phyloP scores from a whole-genome alignment of 345 rosid species.

The Eucalyptus decipiens region DNA sequence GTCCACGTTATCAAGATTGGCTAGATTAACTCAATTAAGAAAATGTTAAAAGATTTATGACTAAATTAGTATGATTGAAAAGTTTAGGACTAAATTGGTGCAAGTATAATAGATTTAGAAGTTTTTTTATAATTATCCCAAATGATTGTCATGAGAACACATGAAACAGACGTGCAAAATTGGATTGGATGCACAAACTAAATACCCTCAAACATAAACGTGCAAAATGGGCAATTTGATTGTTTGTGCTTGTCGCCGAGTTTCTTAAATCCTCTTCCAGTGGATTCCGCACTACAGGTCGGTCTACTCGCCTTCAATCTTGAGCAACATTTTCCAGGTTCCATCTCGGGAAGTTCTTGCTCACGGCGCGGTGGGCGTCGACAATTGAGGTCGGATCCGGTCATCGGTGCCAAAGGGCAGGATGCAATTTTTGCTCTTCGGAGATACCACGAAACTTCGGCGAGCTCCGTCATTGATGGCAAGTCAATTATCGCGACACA shows the following conservation, averaged over 20 bases:
- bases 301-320: neutral
- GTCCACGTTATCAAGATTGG: too few species aligned
- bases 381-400: neutral
- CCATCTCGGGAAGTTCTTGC: neutral
- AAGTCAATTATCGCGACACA: neutral
- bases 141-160: neutral
- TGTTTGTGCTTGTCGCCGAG: neutral
- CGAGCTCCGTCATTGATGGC: neutral
- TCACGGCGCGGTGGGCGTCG: neutral
- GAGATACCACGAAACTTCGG: neutral
- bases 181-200: neutral
- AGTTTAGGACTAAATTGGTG: fast-evolving
- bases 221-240: neutral
- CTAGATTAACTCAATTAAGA: too few species aligned
- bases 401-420: neutral
- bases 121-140: too few species aligned
- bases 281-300: neutral
- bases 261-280: neutral
- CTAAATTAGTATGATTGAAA: fast-evolving
- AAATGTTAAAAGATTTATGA: fast-evolving
- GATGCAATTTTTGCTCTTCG: neutral
- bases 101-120: too few species aligned
- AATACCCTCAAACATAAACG: neutral
- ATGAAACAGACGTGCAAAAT: neutral
- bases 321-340: neutral